These are phyloP conservation scores for Calonectria pseudoturangicola DNA, from an alignment of 2,329 filamentous ascomycete species.

Conservation along the genomic window DNA sequence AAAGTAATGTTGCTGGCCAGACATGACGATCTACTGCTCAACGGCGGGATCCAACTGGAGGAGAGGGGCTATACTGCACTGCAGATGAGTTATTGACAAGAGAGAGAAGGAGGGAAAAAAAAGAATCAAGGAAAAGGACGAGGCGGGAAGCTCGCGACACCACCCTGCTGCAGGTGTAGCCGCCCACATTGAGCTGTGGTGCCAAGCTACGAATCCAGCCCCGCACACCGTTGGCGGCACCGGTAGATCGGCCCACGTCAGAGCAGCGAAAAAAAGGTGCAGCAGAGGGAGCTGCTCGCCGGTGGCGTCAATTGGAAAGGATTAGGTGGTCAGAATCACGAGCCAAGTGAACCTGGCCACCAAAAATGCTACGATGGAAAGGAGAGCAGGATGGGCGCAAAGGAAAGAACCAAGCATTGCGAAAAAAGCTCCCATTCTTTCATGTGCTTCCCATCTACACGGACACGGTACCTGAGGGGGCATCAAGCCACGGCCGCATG, in stretches of 20 bases:
- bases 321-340: slow-evolving; percentile 13
- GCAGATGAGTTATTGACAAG: background rate
- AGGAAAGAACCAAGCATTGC: too few relatives aligned
- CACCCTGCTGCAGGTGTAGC: slow-evolving; percentile 39
- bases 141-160: slow-evolving; percentile 28
- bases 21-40: slow-evolving; percentile 57
- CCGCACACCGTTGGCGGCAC: slow-evolving; percentile 33
- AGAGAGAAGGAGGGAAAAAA: slow-evolving; percentile 17
- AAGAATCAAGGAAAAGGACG: slow-evolving; percentile 23
- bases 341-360: background rate
- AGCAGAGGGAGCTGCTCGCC: background rate
- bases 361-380: background rate
- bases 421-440: background rate
- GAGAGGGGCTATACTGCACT: background rate
- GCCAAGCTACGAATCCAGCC: slow-evolving; percentile 39
- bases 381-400: background rate
- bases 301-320: slow-evolving; percentile 13
- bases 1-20: slow-evolving; percentile 66
- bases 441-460: slow-evolving; percentile 6
- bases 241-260: slow-evolving; percentile 27
- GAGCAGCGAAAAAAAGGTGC: slow-evolving; percentile 4
- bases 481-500: slow-evolving; percentile 31
- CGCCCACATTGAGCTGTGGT: slow-evolving; percentile 37
- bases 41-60: background rate
- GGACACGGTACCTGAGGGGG: background rate